phyloP scores from a whole-genome alignment of 108 stramenopile species.

The Fragilariopsis cylindrus region DNA sequence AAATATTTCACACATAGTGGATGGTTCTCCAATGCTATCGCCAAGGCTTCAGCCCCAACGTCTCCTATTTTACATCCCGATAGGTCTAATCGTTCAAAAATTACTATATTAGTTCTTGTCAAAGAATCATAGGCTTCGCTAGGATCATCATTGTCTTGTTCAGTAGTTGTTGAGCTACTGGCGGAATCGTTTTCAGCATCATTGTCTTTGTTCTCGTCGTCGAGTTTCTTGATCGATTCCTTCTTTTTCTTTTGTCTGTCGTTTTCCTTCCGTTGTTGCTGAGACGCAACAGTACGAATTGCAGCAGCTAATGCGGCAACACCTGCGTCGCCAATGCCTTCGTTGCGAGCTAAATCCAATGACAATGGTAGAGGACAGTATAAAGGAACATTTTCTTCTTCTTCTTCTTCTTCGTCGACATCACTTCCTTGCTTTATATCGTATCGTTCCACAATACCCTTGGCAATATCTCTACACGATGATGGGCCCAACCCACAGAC shows the following conservation, averaged over 20 bases:
- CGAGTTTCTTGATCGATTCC: neutral
- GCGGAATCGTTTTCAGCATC: neutral
- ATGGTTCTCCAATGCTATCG: slow-evolving; percentile 59
- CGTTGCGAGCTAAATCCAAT: slow-evolving; percentile 56
- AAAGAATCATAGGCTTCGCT: neutral
- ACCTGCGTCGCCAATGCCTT: slow-evolving; percentile 75
- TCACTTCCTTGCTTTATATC: neutral
- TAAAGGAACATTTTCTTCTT: neutral
- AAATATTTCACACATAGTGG: slow-evolving; percentile 55
- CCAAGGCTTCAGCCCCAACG: slow-evolving; percentile 71
- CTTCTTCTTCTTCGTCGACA: neutral
- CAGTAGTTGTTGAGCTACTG: neutral
- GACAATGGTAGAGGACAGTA: slow-evolving; percentile 27
- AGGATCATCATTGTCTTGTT: slow-evolving; percentile 5
- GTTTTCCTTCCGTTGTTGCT: slow-evolving; percentile 3
- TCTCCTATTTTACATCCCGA: slow-evolving; percentile 76
- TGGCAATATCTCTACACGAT: slow-evolving; percentile 73
- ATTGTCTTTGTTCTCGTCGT: neutral
- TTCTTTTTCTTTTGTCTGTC: slow-evolving; percentile 2
- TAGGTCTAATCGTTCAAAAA: slow-evolving; percentile 69
- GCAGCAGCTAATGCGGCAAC: slow-evolving; percentile 78
- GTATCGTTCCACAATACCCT: slow-evolving; percentile 42
- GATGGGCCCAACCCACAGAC: slow-evolving; percentile 72
- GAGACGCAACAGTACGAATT: slow-evolving; percentile 45
- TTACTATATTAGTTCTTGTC: neutral